A percentile compares a stretch with the other conserved stretches of the same genome.
Conservation (phyloP, 176 grass and related monocot genomes). For the Aegilops longissima region DNA sequence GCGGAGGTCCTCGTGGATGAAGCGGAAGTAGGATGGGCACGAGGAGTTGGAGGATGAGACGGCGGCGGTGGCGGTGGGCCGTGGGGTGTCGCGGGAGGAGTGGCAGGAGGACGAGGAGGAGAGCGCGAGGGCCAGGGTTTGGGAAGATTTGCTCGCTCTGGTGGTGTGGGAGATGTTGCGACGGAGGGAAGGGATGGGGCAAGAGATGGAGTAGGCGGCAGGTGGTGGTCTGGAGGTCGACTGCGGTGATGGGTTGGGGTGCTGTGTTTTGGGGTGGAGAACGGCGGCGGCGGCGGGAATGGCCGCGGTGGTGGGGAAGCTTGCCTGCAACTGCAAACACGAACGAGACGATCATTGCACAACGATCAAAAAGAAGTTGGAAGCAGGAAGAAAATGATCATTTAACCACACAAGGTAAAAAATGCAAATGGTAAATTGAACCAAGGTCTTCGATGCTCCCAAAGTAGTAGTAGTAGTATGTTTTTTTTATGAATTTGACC, state of each 20-base stretch:
- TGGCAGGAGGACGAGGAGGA: constrained; percentile 13
- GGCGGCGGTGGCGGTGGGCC: not conserved
- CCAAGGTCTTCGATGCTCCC: too few species aligned
- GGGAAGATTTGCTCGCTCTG: constrained; percentile 11
- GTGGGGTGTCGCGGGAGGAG: not conserved
- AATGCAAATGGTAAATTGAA: too few species aligned
- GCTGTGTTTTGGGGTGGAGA: not conserved
- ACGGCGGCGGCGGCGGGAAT: constrained; percentile 25
- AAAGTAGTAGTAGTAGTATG: too few species aligned
- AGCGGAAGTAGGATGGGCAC: constrained; percentile 85
- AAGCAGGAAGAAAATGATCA: too few species aligned
- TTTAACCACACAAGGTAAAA: too few species aligned
- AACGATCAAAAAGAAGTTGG: too few species aligned
- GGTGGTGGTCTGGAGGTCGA: not conserved
- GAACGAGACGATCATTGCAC: not conserved
- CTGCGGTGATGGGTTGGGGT: not conserved
- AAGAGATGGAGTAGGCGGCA: constrained; percentile 35
- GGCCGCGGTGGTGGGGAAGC: constrained; percentile 19
- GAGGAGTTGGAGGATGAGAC: constrained; percentile 13
- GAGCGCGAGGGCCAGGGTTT: constrained; percentile 36
- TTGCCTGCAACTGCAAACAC: constrained; percentile 34
- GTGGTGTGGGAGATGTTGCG: constrained; percentile 17
- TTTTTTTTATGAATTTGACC: too few species aligned
- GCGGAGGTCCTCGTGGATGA: constrained; percentile 92
- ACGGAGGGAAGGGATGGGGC: not conserved